These are phyloP conservation scores for Myxozyma neglecta DNA, from an alignment of 805 yeast species.

Conservation along the genomic window DNA sequence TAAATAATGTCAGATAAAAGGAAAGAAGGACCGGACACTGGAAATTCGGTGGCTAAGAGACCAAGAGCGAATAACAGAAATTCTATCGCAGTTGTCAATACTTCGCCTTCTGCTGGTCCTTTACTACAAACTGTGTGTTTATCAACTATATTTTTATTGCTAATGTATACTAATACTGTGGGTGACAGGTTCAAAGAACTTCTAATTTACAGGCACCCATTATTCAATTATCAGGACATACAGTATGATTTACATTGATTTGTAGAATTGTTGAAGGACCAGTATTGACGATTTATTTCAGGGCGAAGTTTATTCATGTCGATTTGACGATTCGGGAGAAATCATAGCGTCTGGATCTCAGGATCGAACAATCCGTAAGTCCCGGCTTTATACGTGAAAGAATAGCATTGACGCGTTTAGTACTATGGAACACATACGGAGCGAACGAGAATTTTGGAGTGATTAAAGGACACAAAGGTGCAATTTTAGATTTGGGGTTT, in stretches of 20 bases:
- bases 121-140: constrained; percentile 18
- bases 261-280: not conserved
- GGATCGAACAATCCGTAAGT: constrained; percentile 44
- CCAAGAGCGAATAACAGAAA: constrained; percentile 6
- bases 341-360: constrained; percentile 62
- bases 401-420: constrained; percentile 12
- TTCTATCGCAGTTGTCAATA: constrained; percentile 31
- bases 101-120: constrained; percentile 22
- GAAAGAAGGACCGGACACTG: constrained; percentile 16
- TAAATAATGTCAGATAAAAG: constrained; percentile 22
- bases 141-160: not conserved
- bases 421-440: constrained; percentile 50
- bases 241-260: constrained; percentile 12
- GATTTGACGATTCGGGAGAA: constrained; percentile 54
- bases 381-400: not conserved
- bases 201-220: constrained; percentile 32
- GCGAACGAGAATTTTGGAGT: constrained; percentile 48
- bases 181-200: constrained; percentile 21
- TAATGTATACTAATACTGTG: not conserved
- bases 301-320: constrained; percentile 54
- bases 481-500: constrained; percentile 64
- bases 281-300: not conserved
- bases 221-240: constrained; percentile 31
- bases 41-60: constrained; percentile 1
- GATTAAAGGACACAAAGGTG: constrained; percentile 59